Percentiles rank a stretch among this genome's conserved stretches.
These are phyloP conservation scores for Quercus engelmannii DNA, from an alignment of 306 rosid species.

Conservation along the genomic window DNA sequence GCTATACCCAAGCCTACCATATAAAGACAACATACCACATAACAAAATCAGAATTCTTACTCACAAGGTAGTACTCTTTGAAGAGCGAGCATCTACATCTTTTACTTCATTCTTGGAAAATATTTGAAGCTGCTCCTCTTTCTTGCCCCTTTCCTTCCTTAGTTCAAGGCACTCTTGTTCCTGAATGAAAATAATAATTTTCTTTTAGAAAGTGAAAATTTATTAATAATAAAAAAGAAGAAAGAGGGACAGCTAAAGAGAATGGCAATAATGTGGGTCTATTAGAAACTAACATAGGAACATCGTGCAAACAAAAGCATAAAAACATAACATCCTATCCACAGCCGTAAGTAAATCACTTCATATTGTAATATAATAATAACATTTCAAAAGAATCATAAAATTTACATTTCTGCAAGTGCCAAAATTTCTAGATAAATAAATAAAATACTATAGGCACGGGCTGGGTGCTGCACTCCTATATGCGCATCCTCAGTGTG, in stretches of 20 bases:
- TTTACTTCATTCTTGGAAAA: slow-evolving; percentile 37
- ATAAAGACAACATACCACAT: neutral
- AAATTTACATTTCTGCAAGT: neutral
- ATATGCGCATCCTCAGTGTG: no score
- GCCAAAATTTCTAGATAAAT: no score
- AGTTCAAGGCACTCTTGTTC: slow-evolving; percentile 62
- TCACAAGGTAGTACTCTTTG: slow-evolving; percentile 47
- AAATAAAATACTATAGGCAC: no score
- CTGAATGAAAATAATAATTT: slow-evolving; percentile 44
- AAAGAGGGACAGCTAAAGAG: neutral
- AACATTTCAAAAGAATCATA: neutral
- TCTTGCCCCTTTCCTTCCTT: slow-evolving; percentile 54
- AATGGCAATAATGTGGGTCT: neutral
- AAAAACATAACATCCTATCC: neutral
- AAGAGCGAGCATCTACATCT: slow-evolving; percentile 22
- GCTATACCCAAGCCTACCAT: neutral
- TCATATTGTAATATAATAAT: no score
- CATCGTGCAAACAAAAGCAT: neutral
- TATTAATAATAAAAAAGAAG: neutral
- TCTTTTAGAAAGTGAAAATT: neutral
- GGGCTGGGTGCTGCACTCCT: no score
- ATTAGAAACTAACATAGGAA: neutral
- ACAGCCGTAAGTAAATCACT: neutral
- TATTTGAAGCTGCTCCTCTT: slow-evolving; percentile 41
- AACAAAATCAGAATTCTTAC: slow-evolving; percentile 11